These are phyloP conservation scores for Didymella glomerata DNA, from an alignment of 2,329 filamentous ascomycete species.

Conservation along the genomic window DNA sequence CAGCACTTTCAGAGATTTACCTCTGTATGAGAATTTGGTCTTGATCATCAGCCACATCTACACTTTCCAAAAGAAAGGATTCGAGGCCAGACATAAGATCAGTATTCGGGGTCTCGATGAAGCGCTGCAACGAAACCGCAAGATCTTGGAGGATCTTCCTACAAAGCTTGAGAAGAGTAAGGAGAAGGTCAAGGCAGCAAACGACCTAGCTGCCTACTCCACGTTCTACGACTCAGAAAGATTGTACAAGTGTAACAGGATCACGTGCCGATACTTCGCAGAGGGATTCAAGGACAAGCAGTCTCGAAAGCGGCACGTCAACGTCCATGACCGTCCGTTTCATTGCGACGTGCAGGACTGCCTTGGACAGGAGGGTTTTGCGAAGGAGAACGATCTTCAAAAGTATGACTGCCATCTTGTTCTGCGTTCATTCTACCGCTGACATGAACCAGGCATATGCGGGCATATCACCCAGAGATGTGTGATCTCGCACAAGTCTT, in stretches of 20 bases:
- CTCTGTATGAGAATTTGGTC: conserved; percentile 35
- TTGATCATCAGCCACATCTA: conserved; percentile 44
- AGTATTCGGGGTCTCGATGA: conserved; percentile 40
- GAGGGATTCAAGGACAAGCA: conserved; percentile 51
- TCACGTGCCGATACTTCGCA: conserved; percentile 56
- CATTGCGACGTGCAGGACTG: conserved; percentile 51
- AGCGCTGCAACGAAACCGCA: conserved; percentile 41
- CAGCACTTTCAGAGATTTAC: conserved; percentile 19
- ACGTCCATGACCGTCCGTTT: conserved; percentile 54
- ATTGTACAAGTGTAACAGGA: conserved; percentile 55
- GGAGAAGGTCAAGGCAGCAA: neutral
- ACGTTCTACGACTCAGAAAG: conserved; percentile 17
- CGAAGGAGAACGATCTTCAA: conserved; percentile 51
- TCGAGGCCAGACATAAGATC: conserved; percentile 40
- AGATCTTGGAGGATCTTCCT: conserved; percentile 39
- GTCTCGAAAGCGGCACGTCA: conserved; percentile 49
- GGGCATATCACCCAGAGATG: conserved; percentile 39
- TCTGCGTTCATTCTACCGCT: too few species aligned
- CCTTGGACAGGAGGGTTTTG: conserved; percentile 51
- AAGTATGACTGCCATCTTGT: too few species aligned
- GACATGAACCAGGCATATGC: conserved; percentile 25
- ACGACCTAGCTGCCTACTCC: conserved; percentile 7
- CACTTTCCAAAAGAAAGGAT: conserved; percentile 42
- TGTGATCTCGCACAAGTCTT: conserved; percentile 35
- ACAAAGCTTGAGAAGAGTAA: conserved; percentile 15